Conservation (phyloP, 2,329 filamentous ascomycete genomes). For the Aspergillus unguis region DNA sequence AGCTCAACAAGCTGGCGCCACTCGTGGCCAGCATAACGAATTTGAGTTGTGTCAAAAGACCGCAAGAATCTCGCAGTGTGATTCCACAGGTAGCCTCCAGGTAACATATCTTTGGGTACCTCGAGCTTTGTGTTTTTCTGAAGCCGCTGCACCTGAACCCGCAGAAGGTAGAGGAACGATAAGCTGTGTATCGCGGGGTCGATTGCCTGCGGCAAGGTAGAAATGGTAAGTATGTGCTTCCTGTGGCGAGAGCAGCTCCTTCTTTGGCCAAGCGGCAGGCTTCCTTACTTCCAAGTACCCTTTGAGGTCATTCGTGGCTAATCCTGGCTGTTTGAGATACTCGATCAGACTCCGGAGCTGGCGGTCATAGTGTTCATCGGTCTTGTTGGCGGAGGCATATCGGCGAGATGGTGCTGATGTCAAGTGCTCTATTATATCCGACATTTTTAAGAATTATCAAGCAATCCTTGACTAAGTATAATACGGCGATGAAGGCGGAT, state of each 20-base stretch:
- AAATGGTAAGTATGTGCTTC: conserved; percentile 1
- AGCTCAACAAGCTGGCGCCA: conserved; percentile 35
- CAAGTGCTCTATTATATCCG: conserved; percentile 35
- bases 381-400: conserved; percentile 28
- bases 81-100: conserved; percentile 49
- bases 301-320: conserved; percentile 33
- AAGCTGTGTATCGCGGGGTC: conserved; percentile 59
- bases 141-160: conserved; percentile 44
- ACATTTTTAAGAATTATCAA: conserved; percentile 14
- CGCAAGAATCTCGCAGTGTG: conserved; percentile 51
- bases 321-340: conserved; percentile 35
- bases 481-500: too few relatives aligned
- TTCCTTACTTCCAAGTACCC: conserved; percentile 22
- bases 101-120: conserved; percentile 40
- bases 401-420: conserved; percentile 41
- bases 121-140: conserved; percentile 35
- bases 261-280: background rate
- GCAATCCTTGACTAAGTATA: too few relatives aligned
- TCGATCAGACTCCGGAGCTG: conserved; percentile 40
- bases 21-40: conserved; percentile 43
- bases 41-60: conserved; percentile 49
- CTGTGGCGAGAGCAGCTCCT: background rate
- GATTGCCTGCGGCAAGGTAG: conserved; percentile 31
- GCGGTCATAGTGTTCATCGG: conserved; percentile 45
- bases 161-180: conserved; percentile 56